Base-by-base conservation (phyloP, 2,329 filamentous ascomycete species). In the Sclerotinia borealis region DNA sequence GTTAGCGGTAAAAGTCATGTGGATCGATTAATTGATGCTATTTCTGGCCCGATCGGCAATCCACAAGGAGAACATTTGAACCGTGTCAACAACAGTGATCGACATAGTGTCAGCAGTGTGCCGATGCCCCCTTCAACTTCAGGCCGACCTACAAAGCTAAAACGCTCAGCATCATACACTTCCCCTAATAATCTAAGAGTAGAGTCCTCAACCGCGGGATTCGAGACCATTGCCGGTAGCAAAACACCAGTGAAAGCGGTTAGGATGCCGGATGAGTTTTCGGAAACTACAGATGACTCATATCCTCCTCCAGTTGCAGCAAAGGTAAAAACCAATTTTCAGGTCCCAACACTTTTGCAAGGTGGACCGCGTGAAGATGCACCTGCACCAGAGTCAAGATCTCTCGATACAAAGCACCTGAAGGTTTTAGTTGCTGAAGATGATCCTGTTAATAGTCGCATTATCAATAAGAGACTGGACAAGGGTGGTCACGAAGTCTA, bases 401-500 rank as follows among this genome's bases (percentile, higher is more conserved):
- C 36, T 22, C 65, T 60, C 2, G 56, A 69, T 45, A 64, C 67
- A 1, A 63, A 73, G 27, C 63, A 72, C 58, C 64, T 75, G n/a
- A 67, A 83, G 22, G 85, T 96, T 3, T 79, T 96, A 27, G 85
- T 96, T 36, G 92, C 92, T 0, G 92, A 96, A 72, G 92, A 96
- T 69, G 92, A 96, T 70, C 91, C 91, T 0, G 87, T 96, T 70
- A 96, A 96, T 70, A 90, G 90, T 75, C 89, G 86, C 65, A 91
- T 96, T 52, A 78, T 96, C 48, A 85, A 86, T 70, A 96, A 96
- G 71, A 80, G 92, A n/a, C 76, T 96, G 4, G 89, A 95, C 72
- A 92, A 90, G 71, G 76, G 85, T 1, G 89, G 90, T 0, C 90
- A 96, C 68, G 76, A 81, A 0, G 88, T 95, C 0, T 78, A 83